These are phyloP conservation scores for Penicillium crustosum DNA, from an alignment of 2,329 filamentous ascomycete species.

Conservation along the genomic window DNA sequence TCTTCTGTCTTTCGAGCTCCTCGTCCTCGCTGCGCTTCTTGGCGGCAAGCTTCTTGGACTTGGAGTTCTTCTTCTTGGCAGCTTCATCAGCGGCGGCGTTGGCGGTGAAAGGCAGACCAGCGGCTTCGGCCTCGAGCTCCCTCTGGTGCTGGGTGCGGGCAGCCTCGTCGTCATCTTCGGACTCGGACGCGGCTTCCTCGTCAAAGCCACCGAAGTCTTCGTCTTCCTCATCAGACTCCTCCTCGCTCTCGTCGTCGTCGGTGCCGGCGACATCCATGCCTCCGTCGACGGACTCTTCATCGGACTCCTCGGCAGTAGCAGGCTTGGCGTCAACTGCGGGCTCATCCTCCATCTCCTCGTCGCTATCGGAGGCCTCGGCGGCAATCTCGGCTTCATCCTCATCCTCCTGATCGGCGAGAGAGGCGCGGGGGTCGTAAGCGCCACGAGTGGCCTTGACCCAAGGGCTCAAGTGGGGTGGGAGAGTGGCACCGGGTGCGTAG, in stretches of 20 bases:
- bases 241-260: slow-evolving; percentile 49
- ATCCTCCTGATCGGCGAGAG: slow-evolving; percentile 82
- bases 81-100: slow-evolving; percentile 56
- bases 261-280: slow-evolving; percentile 53
- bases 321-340: slow-evolving; percentile 23
- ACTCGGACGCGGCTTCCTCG: slow-evolving; percentile 47
- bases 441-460: slow-evolving; percentile 87
- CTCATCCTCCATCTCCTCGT: slow-evolving; percentile 42
- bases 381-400: slow-evolving; percentile 78
- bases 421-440: slow-evolving; percentile 85
- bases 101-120: slow-evolving; percentile 58
- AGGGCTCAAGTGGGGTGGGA: slow-evolving; percentile 92
- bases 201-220: slow-evolving; percentile 54
- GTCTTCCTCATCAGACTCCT: slow-evolving; percentile 46
- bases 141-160: slow-evolving; percentile 72
- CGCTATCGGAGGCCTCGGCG: slow-evolving; percentile 56
- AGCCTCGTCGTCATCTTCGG: slow-evolving; percentile 61
- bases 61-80: slow-evolving; percentile 68
- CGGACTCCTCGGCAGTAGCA: slow-evolving; percentile 32
- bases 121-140: slow-evolving; percentile 89
- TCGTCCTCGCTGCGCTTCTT: slow-evolving; percentile 70
- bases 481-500: slow-evolving; percentile 83
- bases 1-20: slow-evolving; percentile 88
- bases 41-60: slow-evolving; percentile 67
- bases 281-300: slow-evolving; percentile 48